phyloP scores from a whole-genome alignment of 2,329 filamentous ascomycete species.

The Tolypocladium ovalisporum region DNA sequence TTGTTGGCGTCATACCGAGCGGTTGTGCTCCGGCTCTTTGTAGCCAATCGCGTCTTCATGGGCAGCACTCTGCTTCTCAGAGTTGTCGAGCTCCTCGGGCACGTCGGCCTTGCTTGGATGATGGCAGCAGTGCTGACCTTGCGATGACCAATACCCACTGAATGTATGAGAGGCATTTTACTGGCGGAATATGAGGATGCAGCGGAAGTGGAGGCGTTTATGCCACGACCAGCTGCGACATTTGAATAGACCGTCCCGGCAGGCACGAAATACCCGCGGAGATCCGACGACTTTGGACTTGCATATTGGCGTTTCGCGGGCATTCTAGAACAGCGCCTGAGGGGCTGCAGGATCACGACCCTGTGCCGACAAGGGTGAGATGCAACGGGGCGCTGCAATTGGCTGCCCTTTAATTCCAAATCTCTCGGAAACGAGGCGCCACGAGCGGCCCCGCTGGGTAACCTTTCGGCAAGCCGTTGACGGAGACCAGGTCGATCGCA shows the following conservation, averaged over 20 bases:
- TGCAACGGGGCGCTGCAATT: not conserved
- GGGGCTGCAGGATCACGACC: not conserved
- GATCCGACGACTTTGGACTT: not conserved
- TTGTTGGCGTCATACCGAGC: slow-evolving; percentile 23
- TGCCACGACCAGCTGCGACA: too few relatives aligned
- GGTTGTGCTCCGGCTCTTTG: slow-evolving; percentile 28
- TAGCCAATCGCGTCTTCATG: slow-evolving; percentile 30
- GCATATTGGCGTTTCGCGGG: not conserved
- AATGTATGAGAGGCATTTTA: not conserved
- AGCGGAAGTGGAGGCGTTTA: not conserved
- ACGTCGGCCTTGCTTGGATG: slow-evolving; percentile 3
- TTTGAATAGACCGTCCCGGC: too few relatives aligned
- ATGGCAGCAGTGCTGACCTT: not conserved
- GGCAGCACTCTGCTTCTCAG: slow-evolving; percentile 20
- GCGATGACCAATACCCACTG: not conserved
- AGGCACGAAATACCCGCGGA: not conserved
- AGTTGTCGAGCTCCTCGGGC: slow-evolving; percentile 14
- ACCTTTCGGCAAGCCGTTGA: not conserved
- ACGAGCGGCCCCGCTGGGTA: not conserved
- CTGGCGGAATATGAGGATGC: not conserved
- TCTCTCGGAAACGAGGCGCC: not conserved
- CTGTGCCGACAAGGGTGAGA: not conserved
- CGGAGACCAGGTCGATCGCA: not conserved
- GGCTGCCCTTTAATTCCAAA: not conserved
- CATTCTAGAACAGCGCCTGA: not conserved